Conservation (phyloP, 192 early-diverging fungal genomes). For the Coemansia aciculifera region DNA sequence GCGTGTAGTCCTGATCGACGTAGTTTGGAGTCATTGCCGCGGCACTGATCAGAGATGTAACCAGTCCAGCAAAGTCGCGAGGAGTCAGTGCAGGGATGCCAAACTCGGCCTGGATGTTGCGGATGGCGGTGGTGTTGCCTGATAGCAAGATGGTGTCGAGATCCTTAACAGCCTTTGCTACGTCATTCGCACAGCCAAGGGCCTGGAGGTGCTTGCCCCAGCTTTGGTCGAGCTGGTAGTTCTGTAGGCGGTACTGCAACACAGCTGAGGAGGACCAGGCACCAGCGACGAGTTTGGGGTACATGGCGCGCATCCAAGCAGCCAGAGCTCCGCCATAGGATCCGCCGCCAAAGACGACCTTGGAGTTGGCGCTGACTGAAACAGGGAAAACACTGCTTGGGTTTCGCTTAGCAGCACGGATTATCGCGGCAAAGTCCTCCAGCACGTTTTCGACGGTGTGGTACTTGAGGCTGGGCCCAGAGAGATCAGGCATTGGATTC, state of each 20-base stretch:
- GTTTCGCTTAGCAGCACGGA: conserved; percentile 17
- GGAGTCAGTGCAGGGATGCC: conserved; percentile 26
- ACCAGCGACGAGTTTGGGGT: conserved; percentile 63
- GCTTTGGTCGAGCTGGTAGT: conserved; percentile 60
- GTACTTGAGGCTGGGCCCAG: conserved; percentile 36
- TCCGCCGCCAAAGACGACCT: conserved; percentile 61
- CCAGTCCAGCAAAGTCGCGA: conserved; percentile 38
- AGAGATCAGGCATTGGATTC: conserved; percentile 52
- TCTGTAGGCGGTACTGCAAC: conserved; percentile 59
- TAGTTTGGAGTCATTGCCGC: conserved; percentile 18
- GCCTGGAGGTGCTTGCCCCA: conserved; percentile 38
- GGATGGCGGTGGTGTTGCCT: conserved; percentile 16
- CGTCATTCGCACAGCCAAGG: conserved; percentile 27
- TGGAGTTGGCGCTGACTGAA: conserved; percentile 21
- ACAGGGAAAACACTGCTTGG: conserved; percentile 23
- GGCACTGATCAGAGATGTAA: conserved; percentile 15
- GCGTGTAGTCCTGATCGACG: conserved; percentile 16
- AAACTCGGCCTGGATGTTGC: conserved; percentile 22
- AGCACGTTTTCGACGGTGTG: conserved; percentile 36
- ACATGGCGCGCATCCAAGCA: conserved; percentile 69
- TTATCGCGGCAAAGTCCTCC: conserved; percentile 38
- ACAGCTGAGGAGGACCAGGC: conserved; percentile 71
- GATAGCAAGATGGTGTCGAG: conserved; percentile 37
- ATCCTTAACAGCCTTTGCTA: conserved; percentile 48
- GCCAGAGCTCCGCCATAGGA: conserved; percentile 71